Evolutionary conservation across 306 rosid genomes (phyloP).

Genomic region (Trifolium repens): DNA sequence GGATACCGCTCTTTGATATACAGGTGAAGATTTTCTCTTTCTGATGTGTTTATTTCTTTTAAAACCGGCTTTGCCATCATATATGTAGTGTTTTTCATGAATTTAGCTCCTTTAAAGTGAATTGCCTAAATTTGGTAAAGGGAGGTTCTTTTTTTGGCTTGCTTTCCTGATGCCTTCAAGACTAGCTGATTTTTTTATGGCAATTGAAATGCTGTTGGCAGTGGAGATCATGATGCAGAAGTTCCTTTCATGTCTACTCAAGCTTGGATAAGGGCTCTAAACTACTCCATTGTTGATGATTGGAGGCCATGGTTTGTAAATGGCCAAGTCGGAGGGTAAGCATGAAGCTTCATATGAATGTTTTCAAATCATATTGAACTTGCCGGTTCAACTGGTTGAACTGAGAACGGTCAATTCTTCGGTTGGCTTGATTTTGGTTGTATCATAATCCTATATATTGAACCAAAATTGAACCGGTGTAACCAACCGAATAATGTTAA

Average conservation of each 20-base stretch:
- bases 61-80: too few species aligned
- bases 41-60: background rate
- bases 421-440: background rate
- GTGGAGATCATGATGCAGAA: too few species aligned
- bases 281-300: slow-evolving; percentile 43
- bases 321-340: slow-evolving; percentile 58
- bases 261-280: slow-evolving; percentile 5
- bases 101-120: too few species aligned
- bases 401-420: background rate
- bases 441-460: background rate
- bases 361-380: too few species aligned
- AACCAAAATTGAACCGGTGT: background rate
- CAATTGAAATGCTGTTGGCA: too few species aligned
- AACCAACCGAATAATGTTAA: background rate
- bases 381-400: background rate
- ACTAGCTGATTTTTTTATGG: too few species aligned
- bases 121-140: too few species aligned
- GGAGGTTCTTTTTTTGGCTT: too few species aligned
- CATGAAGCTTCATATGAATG: background rate
- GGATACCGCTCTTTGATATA: slow-evolving; percentile 57
- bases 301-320: slow-evolving; percentile 49
- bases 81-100: too few species aligned
- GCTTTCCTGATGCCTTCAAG: too few species aligned
- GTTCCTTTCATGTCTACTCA: too few species aligned
- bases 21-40: slow-evolving; percentile 43